Evolutionary conservation across 768 basidiomycete genomes (phyloP), one percentile per base, ranked within the genome.

Genomic region (Daedaleopsis nitida): DNA sequence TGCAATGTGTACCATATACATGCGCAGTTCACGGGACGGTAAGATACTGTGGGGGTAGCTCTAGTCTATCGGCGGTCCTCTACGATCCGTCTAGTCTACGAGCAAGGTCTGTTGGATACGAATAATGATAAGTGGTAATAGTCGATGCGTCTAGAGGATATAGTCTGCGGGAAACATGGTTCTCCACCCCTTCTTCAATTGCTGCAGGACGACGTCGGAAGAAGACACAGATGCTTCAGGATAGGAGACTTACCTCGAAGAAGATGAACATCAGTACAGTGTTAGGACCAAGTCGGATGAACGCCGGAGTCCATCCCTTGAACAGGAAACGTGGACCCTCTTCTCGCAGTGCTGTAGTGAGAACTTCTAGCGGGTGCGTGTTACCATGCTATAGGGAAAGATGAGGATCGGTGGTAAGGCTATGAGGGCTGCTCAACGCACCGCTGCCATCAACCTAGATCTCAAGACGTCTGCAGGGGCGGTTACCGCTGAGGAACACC

Each of bases 231-330:
- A 47, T 13, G 19, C 3, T 27, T 35, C 0, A 23, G 58, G 32
- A 60, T 24, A 35, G 44, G 37, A 13, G n/a, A 57, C 77, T 52
- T 65, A 89, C 91, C 78, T 94, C 92, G 64, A 88, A 88, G 75
- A 92, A 92, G 51, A 94, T 87, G 73, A 92, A 94, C 75, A 94
- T 82, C 5, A 94, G 77, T 37, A 94, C 80, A 1, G 92, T 94
- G 70, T 93, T 92, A 1, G 92, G 92, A 32, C 88, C 91, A 45
- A 94, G 75, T 51, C 92, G 86, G 66, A 89, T 84, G 74, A 92
- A 94, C 9, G 92, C 89, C 2, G 92, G 92, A 17, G 90, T 90
- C 92, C 92, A 94, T 37, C 92, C 92, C 72, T 91, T 93, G 75
- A 94, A 91, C 56, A 94, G 77, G 71, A 94, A 93, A 60, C 80